phyloP scores from a whole-genome alignment of 352 stramenopile genomes.

The Phytophthora agathidicida region DNA sequence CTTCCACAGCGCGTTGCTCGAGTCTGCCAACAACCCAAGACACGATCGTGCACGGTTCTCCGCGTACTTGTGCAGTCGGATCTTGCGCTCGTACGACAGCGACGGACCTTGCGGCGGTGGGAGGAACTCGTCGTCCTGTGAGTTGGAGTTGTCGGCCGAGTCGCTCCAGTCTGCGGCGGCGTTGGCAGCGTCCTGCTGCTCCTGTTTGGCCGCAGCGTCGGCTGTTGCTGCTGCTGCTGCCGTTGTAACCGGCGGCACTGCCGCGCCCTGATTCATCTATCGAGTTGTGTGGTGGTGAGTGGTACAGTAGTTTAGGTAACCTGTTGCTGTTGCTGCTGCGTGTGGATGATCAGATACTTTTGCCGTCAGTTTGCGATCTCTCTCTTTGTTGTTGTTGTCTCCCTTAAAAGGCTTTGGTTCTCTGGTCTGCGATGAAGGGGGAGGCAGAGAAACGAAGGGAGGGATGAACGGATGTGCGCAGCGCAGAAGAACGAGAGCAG shows the following conservation, averaged over 20 bases:
- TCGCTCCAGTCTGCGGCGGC: constrained; percentile 65
- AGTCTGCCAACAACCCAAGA: constrained; percentile 69
- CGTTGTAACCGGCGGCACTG: constrained; percentile 5
- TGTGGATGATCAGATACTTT: constrained; percentile 15
- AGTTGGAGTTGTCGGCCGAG: constrained; percentile 66
- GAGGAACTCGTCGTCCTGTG: constrained; percentile 61
- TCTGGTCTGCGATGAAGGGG: neutral
- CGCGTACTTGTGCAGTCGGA: constrained; percentile 84
- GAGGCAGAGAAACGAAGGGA: neutral
- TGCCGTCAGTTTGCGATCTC: constrained; percentile 10
- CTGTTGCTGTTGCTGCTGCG: constrained; percentile 5
- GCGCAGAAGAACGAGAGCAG: constrained; percentile 8
- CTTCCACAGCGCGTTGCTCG: constrained; percentile 84
- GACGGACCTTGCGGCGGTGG: constrained; percentile 68
- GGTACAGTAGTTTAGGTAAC: no score
- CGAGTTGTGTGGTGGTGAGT: neutral
- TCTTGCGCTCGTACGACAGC: constrained; percentile 86
- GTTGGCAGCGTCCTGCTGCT: constrained; percentile 21
- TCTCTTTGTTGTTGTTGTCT: no score
- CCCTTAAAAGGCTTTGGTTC: neutral
- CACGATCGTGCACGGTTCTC: constrained; percentile 86
- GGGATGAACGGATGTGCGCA: no score
- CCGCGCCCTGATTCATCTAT: constrained; percentile 25
- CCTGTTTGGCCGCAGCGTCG: constrained; percentile 10
- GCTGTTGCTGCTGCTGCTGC: neutral